These are phyloP conservation scores for Neurospora discreta DNA, from an alignment of 495 filamentous ascomycete genomes.

Conservation along the genomic window DNA sequence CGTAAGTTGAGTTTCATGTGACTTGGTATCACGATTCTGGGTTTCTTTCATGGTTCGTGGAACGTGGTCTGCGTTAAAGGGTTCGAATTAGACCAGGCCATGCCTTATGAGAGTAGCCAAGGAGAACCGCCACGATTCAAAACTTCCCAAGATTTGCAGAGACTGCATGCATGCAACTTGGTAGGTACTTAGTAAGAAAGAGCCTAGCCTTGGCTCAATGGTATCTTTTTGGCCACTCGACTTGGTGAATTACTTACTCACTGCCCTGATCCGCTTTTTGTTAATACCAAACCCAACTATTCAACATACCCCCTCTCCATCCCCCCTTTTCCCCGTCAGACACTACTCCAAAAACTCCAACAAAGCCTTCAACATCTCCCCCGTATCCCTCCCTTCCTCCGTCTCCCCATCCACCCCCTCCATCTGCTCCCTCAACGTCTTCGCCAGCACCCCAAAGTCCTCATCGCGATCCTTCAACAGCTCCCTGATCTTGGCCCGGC, in stretches of 20 bases:
- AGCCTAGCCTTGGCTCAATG: slow-evolving; percentile 4
- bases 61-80: no score
- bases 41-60: no score
- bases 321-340: not conserved
- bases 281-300: slow-evolving; percentile 2
- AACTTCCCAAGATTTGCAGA: no score
- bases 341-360: slow-evolving; percentile 44
- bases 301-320: no score
- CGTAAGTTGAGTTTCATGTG: not conserved
- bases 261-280: not conserved
- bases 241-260: slow-evolving; percentile 5
- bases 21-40: not conserved
- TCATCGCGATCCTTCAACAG: slow-evolving; percentile 61
- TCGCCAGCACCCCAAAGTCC: slow-evolving; percentile 45
- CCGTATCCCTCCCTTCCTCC: slow-evolving; percentile 46
- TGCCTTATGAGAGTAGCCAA: no score
- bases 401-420: slow-evolving; percentile 48
- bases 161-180: no score
- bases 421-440: slow-evolving; percentile 60
- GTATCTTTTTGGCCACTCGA: slow-evolving; percentile 9
- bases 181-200: not conserved
- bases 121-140: no score
- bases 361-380: slow-evolving; percentile 61
- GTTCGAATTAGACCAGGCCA: no score
- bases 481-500: slow-evolving; percentile 50